phyloP scores from a whole-genome alignment of 1,284 basidiomycete species.

The Puccinia novopanici region DNA sequence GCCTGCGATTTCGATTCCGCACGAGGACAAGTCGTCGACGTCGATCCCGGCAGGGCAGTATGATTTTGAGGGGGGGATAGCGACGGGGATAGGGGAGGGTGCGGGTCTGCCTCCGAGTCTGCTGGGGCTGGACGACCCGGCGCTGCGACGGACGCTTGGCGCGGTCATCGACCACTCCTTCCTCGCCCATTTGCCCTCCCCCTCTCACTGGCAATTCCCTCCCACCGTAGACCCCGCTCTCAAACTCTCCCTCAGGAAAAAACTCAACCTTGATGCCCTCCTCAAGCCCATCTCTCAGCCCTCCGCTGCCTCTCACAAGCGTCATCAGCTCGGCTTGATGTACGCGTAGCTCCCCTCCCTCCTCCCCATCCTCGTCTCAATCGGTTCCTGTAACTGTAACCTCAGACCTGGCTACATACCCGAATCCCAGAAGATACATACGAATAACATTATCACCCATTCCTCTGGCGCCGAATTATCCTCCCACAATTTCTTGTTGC shows the following conservation, averaged over 20 bases:
- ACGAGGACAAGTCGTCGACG: slow-evolving; percentile 21
- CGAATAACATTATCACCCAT: too few relatives aligned
- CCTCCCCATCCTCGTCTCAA: too few relatives aligned
- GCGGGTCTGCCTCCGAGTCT: neutral
- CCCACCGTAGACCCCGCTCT: neutral
- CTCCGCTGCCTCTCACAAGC: neutral
- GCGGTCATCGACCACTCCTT: neutral
- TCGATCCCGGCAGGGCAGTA: slow-evolving; percentile 13
- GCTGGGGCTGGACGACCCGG: slow-evolving; percentile 2
- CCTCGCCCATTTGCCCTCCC: neutral
- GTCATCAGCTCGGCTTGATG: neutral
- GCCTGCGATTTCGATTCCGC: slow-evolving; percentile 15
- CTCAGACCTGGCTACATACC: too few relatives aligned
- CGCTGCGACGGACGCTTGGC: neutral
- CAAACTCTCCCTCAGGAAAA: neutral
- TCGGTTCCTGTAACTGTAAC: too few relatives aligned
- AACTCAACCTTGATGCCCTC: neutral
- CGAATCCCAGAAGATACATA: too few relatives aligned
- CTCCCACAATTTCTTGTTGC: too few relatives aligned
- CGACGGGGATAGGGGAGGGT: neutral
- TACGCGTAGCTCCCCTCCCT: neutral
- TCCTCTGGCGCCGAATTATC: too few relatives aligned
- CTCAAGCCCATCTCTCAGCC: neutral
- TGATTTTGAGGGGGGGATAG: neutral
- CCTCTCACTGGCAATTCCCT: neutral